These are phyloP conservation scores for Verbena officinalis DNA, from an alignment of 257 asterid genomes.

Conservation along the genomic window DNA sequence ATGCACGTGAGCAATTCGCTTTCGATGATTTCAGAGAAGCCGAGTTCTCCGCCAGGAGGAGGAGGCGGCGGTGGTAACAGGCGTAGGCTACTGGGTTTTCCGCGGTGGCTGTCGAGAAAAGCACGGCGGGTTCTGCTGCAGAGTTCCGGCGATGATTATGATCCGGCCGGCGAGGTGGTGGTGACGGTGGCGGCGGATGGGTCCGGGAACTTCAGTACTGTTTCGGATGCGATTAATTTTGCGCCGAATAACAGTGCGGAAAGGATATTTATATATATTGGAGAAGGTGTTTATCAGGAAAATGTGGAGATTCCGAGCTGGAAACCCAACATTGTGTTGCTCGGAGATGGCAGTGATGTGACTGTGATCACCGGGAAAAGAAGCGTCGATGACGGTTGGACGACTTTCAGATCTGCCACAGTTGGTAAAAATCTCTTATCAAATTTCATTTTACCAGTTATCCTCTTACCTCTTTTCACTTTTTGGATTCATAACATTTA, in stretches of 20 bases:
- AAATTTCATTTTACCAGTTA: too few species aligned
- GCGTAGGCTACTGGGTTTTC: constrained; percentile 60
- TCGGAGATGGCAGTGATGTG: constrained; percentile 77
- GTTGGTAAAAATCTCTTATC: constrained; percentile 56
- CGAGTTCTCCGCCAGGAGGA: constrained; percentile 9
- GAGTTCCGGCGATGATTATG: constrained; percentile 48
- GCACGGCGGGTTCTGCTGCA: constrained; percentile 53
- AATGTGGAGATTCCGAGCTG: constrained; percentile 80
- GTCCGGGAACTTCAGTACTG: constrained; percentile 59
- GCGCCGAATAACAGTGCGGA: constrained; percentile 69
- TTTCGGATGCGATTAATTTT: constrained; percentile 62
- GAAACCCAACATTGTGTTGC: constrained; percentile 71
- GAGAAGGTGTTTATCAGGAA: constrained; percentile 70
- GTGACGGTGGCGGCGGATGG: constrained; percentile 82
- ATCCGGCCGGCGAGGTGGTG: constrained; percentile 37
- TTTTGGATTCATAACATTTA: too few species aligned
- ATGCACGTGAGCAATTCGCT: constrained; percentile 67
- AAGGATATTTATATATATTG: constrained; percentile 53
- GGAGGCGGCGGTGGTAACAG: constrained; percentile 23
- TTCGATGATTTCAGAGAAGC: constrained; percentile 44
- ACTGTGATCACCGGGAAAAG: constrained; percentile 64
- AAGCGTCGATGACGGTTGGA: constrained; percentile 80
- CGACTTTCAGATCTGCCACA: constrained; percentile 94
- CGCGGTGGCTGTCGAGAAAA: constrained; percentile 57
- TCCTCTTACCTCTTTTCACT: too few species aligned